Evolutionary conservation across 371 early-diverging fungal species (phyloP).

Genomic region (Rhizomucor pusillus): DNA sequence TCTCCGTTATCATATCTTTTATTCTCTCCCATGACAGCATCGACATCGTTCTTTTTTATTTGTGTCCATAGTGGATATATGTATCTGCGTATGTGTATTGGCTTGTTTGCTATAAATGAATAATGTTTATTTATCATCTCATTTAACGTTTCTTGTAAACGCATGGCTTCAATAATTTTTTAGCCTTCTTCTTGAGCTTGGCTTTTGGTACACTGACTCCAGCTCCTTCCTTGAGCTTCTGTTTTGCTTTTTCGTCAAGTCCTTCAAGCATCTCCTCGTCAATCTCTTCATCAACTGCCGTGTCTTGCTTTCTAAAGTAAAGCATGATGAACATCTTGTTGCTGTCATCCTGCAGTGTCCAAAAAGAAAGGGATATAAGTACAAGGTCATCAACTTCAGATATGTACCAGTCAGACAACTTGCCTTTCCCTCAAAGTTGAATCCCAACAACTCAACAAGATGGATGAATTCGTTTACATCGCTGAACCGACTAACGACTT

Average conservation of each 20-base stretch:
- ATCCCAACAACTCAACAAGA: slow-evolving; percentile 70
- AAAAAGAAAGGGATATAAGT: background rate
- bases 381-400: background rate
- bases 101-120: too few species aligned
- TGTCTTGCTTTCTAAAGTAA: slow-evolving; percentile 67
- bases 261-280: slow-evolving; percentile 34
- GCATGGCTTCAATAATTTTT: slow-evolving; percentile 81
- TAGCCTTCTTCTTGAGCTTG: slow-evolving; percentile 37
- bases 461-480: slow-evolving; percentile 77
- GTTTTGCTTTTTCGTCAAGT: slow-evolving; percentile 46
- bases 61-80: too few species aligned
- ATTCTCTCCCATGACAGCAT: too few species aligned
- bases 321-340: slow-evolving; percentile 94
- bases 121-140: background rate
- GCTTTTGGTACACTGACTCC: slow-evolving; percentile 22
- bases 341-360: slow-evolving; percentile 42
- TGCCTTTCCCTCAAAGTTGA: slow-evolving; percentile 68
- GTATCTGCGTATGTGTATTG: too few species aligned
- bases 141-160: slow-evolving; percentile 64
- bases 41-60: too few species aligned
- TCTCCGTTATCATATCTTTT: too few species aligned
- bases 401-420: background rate
- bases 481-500: slow-evolving; percentile 88
- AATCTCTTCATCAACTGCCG: slow-evolving; percentile 25
- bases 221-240: slow-evolving; percentile 46